Evolutionary conservation across 176 grass and related monocot species (phyloP), one percentile per base, ranked within the genome.

Genomic region (Lolium rigidum): DNA sequence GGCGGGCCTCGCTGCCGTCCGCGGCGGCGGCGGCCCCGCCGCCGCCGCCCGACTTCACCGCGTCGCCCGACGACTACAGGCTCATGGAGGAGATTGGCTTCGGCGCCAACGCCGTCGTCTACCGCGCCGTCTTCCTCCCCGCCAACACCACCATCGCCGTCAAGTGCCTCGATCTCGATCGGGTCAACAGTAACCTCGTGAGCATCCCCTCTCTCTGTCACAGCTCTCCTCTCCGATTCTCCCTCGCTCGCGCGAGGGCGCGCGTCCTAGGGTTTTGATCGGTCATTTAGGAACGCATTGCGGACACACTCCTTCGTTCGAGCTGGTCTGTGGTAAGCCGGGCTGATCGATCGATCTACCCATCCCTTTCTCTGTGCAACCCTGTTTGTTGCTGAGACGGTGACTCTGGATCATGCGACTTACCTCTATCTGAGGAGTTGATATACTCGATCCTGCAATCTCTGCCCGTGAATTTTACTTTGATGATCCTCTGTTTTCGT

Each of bases 151-250:
- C 87, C 58, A 83, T 98, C 57, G 96, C 96, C 4, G 91, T 98
- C 13, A 98, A 98, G 93, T 89, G 96, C 88, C 86, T 95, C 59
- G 93, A 98, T 91, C 96, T 98, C 83, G 92, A 98, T 67, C 86
- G 96, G 31, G 86, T 94, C 86, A 98, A 91, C 81, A 98, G 96
- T 87, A 98, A 98, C 81, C 92, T 98, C 62, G 96, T 95, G 60
- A 84, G 93, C 86, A n/a, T 47, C 25, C 24, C 18, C 49, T 81
- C 26, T 64, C 41, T 76, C 18, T 81, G 11, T 55, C 52, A 24
- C 22, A 9, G 3, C 65, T 69, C 15, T 69, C 10, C 39, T 2
- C 35, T 39, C 43, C 10, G 21, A 15, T 74, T 15, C 70, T 9
- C 46, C 14, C 0, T 43, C 10, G 20, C 68, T 14, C 2, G 5